Evolutionary conservation across 1,139 yeast genomes (phyloP), one percentile per base, ranked within the genome.

Genomic region (Hyphopichia khmerensis): DNA sequence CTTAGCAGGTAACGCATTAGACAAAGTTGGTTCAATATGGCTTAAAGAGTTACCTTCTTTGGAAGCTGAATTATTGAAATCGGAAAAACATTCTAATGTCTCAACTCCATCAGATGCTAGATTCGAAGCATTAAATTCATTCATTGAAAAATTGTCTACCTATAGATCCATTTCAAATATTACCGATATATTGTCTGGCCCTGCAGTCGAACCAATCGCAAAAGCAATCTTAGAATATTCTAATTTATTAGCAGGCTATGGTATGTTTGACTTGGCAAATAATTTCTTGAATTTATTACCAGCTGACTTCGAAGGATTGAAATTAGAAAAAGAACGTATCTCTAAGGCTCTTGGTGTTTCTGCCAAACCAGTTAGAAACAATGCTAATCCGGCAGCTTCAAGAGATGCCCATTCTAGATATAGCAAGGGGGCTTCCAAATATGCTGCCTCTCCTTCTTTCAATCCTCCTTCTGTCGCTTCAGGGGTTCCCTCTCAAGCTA

Each of bases 21-120:
- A 87, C 48, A 87, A 84, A 57, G 83, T 88, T 41, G 81, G 96
- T 2, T 65, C 73, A 16, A 79, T 95, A 48, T 95, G 99, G 99
- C 75, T 88, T 43, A 69, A 78, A 35, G 99, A 93, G 61, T 69
- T 89, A 49, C 75, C 80, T 18, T 70, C 64, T 0, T 65, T 76
- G 45, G 96, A 91, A 64, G 55, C 65, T 10, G 68, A 70, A 43
- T 69, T 80, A 44, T 66, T 82, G 48, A 63, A 70, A 43, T 61
- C 72, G 5, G 64, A 70, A 21, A 63, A 69, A 29, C 55, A 57
- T 15, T 50, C 56, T 1, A 67, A 65, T 19, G 67, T 77, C 29
- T 60, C 75, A 2, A 75, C 89, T n/a, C 84, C 88, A 3, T 85
- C 87, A 43, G 95, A 86, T 50, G 96, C 96, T 17, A 90, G 91